Evolutionary conservation across 78 protist genomes (phyloP).

Genomic region (Dictyostelium firmibasis): DNA sequence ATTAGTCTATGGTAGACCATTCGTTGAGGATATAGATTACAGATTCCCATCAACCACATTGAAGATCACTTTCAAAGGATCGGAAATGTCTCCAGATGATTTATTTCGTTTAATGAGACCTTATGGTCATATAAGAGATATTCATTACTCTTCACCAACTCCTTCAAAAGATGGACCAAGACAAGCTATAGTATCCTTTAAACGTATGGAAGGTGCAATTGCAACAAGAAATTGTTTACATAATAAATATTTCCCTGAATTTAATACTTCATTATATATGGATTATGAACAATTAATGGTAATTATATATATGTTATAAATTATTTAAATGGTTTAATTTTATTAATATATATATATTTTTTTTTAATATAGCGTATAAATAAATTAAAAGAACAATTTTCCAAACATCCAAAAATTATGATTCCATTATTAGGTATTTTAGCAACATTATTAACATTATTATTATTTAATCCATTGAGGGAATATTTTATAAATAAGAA

Average conservation of each 20-base stretch:
- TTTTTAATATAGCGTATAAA: slow-evolving; percentile 31
- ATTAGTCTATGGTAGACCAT: slow-evolving; percentile 40
- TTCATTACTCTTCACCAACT: not conserved
- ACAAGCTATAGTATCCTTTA: slow-evolving; percentile 5
- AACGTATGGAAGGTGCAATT: slow-evolving; percentile 77
- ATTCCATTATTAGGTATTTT: slow-evolving; percentile 71
- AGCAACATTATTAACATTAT: slow-evolving; percentile 57
- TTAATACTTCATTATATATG: slow-evolving; percentile 41
- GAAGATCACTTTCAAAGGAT: slow-evolving; percentile 38
- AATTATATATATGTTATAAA: not conserved
- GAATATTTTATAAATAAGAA: slow-evolving; percentile 17
- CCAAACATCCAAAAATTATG: slow-evolving; percentile 80
- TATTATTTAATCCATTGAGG: slow-evolving; percentile 68
- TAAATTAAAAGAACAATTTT: slow-evolving; percentile 61
- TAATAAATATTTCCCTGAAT: slow-evolving; percentile 52
- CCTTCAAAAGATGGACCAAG: slow-evolving; percentile 44
- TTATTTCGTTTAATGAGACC: slow-evolving; percentile 54
- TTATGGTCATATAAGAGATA: slow-evolving; percentile 45
- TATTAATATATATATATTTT: not conserved
- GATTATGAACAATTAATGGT: slow-evolving; percentile 53
- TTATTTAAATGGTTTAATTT: not conserved
- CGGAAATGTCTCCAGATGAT: slow-evolving; percentile 56
- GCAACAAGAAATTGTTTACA: slow-evolving; percentile 72
- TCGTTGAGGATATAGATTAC: slow-evolving; percentile 61
- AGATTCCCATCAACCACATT: slow-evolving; percentile 9